Evolutionary conservation across 208 protist genomes (phyloP), one percentile per base, ranked within the genome.

Genomic region (Acanthamoeba culbertsoni): DNA sequence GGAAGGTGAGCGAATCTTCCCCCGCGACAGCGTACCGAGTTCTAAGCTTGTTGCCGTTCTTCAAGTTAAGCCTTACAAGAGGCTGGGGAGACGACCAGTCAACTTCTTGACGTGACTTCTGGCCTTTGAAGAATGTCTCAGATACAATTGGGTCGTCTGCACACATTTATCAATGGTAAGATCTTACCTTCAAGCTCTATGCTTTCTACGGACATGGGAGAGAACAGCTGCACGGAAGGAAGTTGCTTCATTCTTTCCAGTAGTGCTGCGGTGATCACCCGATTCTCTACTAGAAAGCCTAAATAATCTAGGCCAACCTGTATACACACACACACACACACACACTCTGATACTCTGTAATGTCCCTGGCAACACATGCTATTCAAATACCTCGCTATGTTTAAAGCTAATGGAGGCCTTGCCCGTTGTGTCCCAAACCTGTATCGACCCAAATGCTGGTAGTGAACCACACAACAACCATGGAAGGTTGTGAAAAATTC

Each of bases 341-440:
- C 37, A 8, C 1, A 48, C 1, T 26, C 68, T 51, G 3, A 40
- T n/a, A 18, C 14, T 14, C 10, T 8, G 37, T 20, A 5, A 79
- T 43, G 7, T 20, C 5, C 33, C 20, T 75, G 18, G 16, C 6
- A 33, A 26, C 8, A n/a, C 16, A 33, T 7, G 18, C 8, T 8
- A 55, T 8, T 8, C 48, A 55, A 14, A 35, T 26, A 79, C 68
- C 68, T 79, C 68, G 37, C 28, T 79, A 20, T 79, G 68, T 7
- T 57, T 88, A 35, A 88, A 88, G 77, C 51, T 88, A n/a, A 88
- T 55, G 26, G 43, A 62, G 3, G 77, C 77, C 26, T 55, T 88
- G 42, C 51, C 51, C 5, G 20, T 88, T 23, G 77, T 62, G 48
- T 88, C 77, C 77, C 77, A 88, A 6, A 88, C 71, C 71, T 82